phyloP scores from a whole-genome alignment of 2,329 filamentous ascomycete species.

The Epichloe amarillans region DNA sequence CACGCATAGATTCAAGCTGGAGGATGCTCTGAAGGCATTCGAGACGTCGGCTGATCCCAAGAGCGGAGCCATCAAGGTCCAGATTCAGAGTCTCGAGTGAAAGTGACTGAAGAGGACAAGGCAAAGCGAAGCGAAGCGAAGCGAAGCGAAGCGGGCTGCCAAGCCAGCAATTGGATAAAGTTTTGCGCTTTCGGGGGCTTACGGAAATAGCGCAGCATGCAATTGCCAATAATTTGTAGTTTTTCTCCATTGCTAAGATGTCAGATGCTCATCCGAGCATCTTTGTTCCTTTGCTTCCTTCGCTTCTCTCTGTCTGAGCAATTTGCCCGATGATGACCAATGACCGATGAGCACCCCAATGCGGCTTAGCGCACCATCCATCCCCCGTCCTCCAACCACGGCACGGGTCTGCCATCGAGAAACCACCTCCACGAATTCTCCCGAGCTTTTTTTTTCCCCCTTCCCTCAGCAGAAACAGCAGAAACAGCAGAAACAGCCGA shows the following conservation, averaged over 20 bases:
- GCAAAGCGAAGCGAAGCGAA: not conserved
- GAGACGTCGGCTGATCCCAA: conserved; percentile 76
- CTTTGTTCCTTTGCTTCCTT: not conserved
- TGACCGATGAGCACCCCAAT: conserved; percentile 11
- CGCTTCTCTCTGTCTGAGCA: too few relatives aligned
- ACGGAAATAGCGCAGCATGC: too few relatives aligned
- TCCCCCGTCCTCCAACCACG: conserved; percentile 7
- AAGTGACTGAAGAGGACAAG: not conserved
- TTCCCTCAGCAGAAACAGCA: conserved; percentile 14
- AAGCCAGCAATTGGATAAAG: too few relatives aligned
- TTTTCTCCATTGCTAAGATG: too few relatives aligned
- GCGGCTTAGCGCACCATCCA: conserved; percentile 15
- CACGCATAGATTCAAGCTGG: conserved; percentile 74
- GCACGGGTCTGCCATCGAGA: conserved; percentile 6
- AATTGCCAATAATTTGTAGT: too few relatives aligned
- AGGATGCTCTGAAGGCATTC: conserved; percentile 82
- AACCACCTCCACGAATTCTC: conserved; percentile 26
- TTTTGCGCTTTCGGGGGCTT: too few relatives aligned
- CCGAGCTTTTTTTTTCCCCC: conserved; percentile 31
- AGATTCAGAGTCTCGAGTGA: conserved; percentile 63
- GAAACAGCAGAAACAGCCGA: conserved; percentile 12
- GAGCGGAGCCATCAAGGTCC: conserved; percentile 94
- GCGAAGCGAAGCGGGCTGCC: not conserved
- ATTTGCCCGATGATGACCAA: too few relatives aligned
- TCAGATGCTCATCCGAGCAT: not conserved